phyloP scores from a whole-genome alignment of 495 filamentous ascomycete genomes.

The Apodospora peruviana region DNA sequence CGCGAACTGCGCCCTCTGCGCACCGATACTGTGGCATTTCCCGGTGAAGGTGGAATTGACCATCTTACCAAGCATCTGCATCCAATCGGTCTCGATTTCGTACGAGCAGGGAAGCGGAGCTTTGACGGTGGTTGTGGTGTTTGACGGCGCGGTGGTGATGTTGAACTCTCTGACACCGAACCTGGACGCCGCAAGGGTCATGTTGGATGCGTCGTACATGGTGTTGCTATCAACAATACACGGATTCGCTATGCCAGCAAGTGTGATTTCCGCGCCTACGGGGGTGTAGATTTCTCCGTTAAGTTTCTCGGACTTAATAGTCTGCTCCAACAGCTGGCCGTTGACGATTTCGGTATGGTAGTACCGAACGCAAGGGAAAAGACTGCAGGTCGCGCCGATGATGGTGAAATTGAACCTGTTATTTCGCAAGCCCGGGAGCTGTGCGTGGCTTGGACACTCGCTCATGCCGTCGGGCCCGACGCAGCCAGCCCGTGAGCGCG shows the following conservation, averaged over 20 bases:
- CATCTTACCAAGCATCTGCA: background rate
- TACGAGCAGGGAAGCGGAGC: background rate
- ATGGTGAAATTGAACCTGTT: background rate
- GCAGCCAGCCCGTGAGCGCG: conserved; percentile 1
- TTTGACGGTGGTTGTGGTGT: background rate
- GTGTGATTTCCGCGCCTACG: background rate
- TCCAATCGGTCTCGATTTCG: background rate
- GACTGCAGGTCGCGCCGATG: background rate
- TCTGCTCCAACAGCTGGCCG: background rate
- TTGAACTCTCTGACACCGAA: background rate
- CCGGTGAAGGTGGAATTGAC: background rate
- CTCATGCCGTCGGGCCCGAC: background rate
- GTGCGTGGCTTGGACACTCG: background rate
- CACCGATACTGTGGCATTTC: background rate
- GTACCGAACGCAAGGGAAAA: conserved; percentile 3
- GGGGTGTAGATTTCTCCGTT: background rate
- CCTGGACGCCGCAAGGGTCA: background rate
- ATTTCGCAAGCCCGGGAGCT: background rate
- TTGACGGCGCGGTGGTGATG: background rate
- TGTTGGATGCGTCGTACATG: conserved; percentile 3
- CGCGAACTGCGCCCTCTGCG: background rate
- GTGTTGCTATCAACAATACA: background rate
- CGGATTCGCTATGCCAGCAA: background rate
- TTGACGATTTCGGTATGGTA: background rate
- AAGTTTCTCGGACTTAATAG: background rate